phyloP scores from a whole-genome alignment of 2,329 filamentous ascomycete genomes.

The Talaromyces verruculosus region DNA sequence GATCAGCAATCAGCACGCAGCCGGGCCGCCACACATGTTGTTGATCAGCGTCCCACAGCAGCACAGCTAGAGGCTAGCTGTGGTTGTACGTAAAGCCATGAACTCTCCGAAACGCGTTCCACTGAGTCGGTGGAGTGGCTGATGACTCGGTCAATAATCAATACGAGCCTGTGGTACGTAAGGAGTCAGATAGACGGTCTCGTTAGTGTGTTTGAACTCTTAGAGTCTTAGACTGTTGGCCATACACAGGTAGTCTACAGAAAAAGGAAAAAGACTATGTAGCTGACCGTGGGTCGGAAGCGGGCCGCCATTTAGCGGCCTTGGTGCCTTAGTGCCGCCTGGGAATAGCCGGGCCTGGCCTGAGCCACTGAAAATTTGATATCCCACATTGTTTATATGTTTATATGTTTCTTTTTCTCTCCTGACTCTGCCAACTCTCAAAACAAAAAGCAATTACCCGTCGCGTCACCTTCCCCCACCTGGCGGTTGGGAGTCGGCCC shows the following conservation, averaged over 20 bases:
- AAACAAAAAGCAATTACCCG: background rate
- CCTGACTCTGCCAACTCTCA: background rate
- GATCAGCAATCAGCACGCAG: background rate
- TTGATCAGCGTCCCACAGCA: background rate
- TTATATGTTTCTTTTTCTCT: slow-evolving; percentile 4
- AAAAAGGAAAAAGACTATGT: background rate
- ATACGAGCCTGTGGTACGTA: background rate
- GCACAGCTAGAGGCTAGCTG: background rate
- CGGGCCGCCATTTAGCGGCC: background rate
- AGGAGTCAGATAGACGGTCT: background rate
- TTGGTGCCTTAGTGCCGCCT: slow-evolving; percentile 5
- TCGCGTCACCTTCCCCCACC: no score
- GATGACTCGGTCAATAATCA: background rate
- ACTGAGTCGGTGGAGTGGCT: background rate
- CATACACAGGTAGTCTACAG: background rate
- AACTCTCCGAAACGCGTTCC: background rate
- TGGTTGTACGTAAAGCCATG: background rate
- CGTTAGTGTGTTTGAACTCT: no score
- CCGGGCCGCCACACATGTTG: background rate
- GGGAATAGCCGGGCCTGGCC: slow-evolving; percentile 7
- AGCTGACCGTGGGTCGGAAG: background rate
- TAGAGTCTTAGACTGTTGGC: background rate
- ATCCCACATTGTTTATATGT: background rate
- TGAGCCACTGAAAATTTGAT: slow-evolving; percentile 14
- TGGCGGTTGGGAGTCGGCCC: no score